Evolutionary conservation across 345 rosid genomes (phyloP).

Genomic region (Conringia planisiliqua): DNA sequence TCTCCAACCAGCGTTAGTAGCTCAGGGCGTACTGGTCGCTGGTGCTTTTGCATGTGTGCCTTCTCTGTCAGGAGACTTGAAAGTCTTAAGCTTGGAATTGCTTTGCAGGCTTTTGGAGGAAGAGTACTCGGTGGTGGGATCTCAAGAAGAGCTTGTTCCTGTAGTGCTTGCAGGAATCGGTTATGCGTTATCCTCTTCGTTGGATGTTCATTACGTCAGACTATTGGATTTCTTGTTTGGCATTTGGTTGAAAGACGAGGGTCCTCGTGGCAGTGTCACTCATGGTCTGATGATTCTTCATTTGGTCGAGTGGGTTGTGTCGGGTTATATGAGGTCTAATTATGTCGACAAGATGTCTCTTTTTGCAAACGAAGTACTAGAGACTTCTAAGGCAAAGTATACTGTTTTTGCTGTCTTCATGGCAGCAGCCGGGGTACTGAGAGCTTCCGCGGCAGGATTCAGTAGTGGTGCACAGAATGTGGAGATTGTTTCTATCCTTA

Average conservation of each 20-base stretch:
- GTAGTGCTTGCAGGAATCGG: constrained; percentile 82
- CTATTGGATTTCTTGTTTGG: constrained; percentile 54
- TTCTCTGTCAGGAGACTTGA: constrained; percentile 50
- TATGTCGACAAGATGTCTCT: constrained; percentile 43
- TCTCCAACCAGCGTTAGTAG: constrained; percentile 46
- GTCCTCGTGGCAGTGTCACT: constrained; percentile 45
- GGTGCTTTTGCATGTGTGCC: constrained; percentile 69
- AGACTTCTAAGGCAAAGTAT: constrained; percentile 40
- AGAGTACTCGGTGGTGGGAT: constrained; percentile 38
- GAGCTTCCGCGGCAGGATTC: constrained; percentile 52
- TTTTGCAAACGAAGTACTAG: constrained; percentile 43
- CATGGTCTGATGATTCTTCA: constrained; percentile 80
- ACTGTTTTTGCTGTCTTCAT: constrained; percentile 52
- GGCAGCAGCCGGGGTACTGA: constrained; percentile 74
- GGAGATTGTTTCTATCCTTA: constrained; percentile 44
- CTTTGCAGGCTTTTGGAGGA: constrained; percentile 59
- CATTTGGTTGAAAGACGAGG: constrained; percentile 59
- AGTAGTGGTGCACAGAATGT: constrained; percentile 35
- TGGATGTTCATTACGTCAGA: constrained; percentile 41
- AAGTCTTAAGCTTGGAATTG: constrained; percentile 53
- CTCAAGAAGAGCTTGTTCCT: constrained; percentile 39
- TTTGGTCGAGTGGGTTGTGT: constrained; percentile 77
- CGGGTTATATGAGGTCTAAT: constrained; percentile 50
- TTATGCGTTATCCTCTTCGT: constrained; percentile 65
- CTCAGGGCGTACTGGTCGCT: constrained; percentile 58